phyloP scores from a whole-genome alignment of 2,329 filamentous ascomycete genomes.

The Tolypocladium endophyticum region DNA sequence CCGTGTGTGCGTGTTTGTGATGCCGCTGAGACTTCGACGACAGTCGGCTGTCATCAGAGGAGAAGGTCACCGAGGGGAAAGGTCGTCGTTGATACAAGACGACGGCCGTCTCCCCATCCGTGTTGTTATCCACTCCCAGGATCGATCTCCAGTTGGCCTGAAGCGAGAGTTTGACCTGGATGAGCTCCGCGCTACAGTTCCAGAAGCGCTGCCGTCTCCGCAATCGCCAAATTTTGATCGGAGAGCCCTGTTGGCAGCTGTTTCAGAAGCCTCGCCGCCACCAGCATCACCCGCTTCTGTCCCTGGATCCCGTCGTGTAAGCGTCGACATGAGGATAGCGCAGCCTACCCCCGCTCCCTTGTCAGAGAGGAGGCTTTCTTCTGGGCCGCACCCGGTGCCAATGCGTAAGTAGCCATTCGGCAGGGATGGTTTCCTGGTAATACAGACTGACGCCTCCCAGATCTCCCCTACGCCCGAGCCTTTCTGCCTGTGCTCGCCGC shows the following conservation, averaged over 20 bases:
- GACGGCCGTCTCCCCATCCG: slow-evolving; percentile 13
- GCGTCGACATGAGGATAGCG: background rate
- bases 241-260: slow-evolving; percentile 5
- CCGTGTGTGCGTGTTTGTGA: slow-evolving; percentile 14
- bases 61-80: background rate
- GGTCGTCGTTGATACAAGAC: background rate
- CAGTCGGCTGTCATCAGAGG: background rate
- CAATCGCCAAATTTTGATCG: slow-evolving; percentile 8
- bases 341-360: background rate
- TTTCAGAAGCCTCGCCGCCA: background rate
- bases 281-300: background rate
- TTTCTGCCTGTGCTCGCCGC: slow-evolving; percentile 42
- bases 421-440: no score
- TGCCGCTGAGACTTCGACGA: slow-evolving; percentile 13
- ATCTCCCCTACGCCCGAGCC: slow-evolving; percentile 18
- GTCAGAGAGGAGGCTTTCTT: background rate
- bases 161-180: slow-evolving; percentile 39
- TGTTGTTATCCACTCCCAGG: slow-evolving; percentile 18
- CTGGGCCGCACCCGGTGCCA: slow-evolving; percentile 1
- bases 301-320: background rate
- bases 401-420: slow-evolving; percentile 4
- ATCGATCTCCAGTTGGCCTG: slow-evolving; percentile 35
- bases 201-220: slow-evolving; percentile 17
- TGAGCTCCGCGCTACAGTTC: slow-evolving; percentile 34
- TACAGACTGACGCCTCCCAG: slow-evolving; percentile 7